Evolutionary conservation across 192 early-diverging fungal genomes (phyloP).

Genomic region (Nowakowskiella sp.): DNA sequence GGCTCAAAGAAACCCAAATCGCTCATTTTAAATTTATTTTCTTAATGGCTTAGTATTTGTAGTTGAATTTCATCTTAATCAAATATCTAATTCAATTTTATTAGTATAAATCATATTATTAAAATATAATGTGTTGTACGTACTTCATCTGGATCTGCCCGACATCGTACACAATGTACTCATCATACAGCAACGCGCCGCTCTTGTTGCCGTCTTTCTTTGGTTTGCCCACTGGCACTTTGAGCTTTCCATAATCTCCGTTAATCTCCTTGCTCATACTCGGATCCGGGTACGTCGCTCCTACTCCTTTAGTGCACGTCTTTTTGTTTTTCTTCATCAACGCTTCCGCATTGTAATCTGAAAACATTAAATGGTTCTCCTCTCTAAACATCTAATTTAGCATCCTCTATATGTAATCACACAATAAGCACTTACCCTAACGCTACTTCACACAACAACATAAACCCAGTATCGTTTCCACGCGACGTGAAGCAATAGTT

Average conservation of each 20-base stretch:
- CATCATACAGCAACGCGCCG: constrained; percentile 54
- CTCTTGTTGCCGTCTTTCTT: background rate
- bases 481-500: constrained; percentile 53
- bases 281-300: constrained; percentile 49
- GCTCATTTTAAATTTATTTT: too few species aligned
- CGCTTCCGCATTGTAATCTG: constrained; percentile 49
- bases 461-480: constrained; percentile 36
- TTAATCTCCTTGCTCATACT: constrained; percentile 33
- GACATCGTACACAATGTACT: constrained; percentile 70
- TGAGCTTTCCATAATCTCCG: constrained; percentile 2
- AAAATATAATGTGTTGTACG: too few species aligned
- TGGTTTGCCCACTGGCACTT: constrained; percentile 1
- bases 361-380: constrained; percentile 23
- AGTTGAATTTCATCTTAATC: too few species aligned
- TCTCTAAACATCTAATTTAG: background rate
- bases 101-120: too few species aligned
- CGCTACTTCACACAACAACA: constrained; percentile 74
- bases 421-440: constrained; percentile 47
- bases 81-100: too few species aligned
- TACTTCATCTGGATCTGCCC: constrained; percentile 67
- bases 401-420: constrained; percentile 6
- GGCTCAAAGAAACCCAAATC: constrained; percentile 1
- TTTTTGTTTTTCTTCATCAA: constrained; percentile 23
- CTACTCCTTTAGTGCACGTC: constrained; percentile 60
- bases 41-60: too few species aligned